Evolutionary conservation across 2,329 filamentous ascomycete species (phyloP), one percentile per base, ranked within the genome.

Genomic region (Monosporascus sp.): DNA sequence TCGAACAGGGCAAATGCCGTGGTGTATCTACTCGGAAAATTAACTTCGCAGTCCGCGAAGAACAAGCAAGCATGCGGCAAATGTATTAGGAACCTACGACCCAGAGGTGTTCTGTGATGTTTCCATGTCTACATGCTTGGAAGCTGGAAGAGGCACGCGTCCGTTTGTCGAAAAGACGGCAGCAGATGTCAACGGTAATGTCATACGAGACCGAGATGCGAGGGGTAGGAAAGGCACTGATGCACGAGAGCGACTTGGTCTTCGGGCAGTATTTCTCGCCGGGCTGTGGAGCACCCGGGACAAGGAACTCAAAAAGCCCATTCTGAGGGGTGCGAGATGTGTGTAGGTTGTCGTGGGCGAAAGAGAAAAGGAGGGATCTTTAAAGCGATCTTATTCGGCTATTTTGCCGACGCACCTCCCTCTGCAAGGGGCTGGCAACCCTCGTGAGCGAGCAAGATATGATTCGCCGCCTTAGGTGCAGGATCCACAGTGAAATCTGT

Each of bases 1-100:
- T 90, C 86, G 61, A 90, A 88, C 67, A 90, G 87, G 61, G 86
- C 86, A 62, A 84, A 86, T 0, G 84, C 86, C 26, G 86, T 81
- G 19, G 86, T 88, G 64, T 88, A 83, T 31, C 59, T 62, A 26
- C 2, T 31, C 26, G 7, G 37, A 43, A 31, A n/a, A 4, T 52
- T 24, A 53, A 37, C 20, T 24, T 43, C 41, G 14, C 38, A 16
- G 8, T 8, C 14, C 36, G 27, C 20, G 9, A 22, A 27, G 46
- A 3, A 36, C 36, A 17, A 11, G 38, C 17, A 20, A 37, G 38
- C 17, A 9, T 34, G 11, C 4, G 14, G 31, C 31, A 34, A 34
- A 14, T 1, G 2, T 11, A 50, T 9, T 9, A 36, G 14, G 8
- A 37, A 48, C 51, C 27, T 45, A 55, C 55, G 51, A 27, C 45